Evolutionary conservation across 139 green algal species (phyloP).

Genomic region (Diplosphaera chodatii): DNA sequence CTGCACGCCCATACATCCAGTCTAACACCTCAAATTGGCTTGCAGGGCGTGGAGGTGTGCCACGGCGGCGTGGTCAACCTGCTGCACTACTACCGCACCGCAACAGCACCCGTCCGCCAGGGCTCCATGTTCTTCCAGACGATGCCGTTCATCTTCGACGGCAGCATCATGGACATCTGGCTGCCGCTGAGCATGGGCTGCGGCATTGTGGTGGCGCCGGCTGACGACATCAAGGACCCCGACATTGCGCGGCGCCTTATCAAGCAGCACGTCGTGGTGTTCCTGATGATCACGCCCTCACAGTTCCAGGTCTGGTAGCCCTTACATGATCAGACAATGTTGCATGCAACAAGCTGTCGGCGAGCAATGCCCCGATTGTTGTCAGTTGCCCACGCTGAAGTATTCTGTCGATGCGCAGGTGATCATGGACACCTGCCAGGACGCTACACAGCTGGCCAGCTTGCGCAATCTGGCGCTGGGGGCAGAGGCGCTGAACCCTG

Average conservation of each 20-base stretch:
- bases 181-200: conserved; percentile 9
- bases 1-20: too few species aligned
- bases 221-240: conserved; percentile 16
- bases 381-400: too few species aligned
- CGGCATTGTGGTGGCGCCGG: conserved; percentile 1
- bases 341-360: too few species aligned
- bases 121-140: not conserved
- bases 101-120: conserved; percentile 6
- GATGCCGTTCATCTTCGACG: conserved; percentile 31
- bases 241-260: conserved; percentile 8
- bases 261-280: conserved; percentile 3
- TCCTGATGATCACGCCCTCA: too few species aligned
- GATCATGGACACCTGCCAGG: conserved; percentile 8
- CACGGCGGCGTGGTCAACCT: conserved; percentile 4
- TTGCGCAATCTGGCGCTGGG: too few species aligned
- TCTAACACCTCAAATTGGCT: too few species aligned
- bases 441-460: too few species aligned
- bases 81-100: not conserved
- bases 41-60: not conserved
- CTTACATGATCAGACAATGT: too few species aligned
- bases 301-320: too few species aligned
- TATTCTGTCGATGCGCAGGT: too few species aligned
- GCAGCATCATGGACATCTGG: conserved; percentile 19
- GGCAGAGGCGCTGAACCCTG: not conserved
- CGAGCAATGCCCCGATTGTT: too few species aligned